Evolutionary conservation across 1,284 basidiomycete species (phyloP).

Genomic region (Cystobasidium sp.): DNA sequence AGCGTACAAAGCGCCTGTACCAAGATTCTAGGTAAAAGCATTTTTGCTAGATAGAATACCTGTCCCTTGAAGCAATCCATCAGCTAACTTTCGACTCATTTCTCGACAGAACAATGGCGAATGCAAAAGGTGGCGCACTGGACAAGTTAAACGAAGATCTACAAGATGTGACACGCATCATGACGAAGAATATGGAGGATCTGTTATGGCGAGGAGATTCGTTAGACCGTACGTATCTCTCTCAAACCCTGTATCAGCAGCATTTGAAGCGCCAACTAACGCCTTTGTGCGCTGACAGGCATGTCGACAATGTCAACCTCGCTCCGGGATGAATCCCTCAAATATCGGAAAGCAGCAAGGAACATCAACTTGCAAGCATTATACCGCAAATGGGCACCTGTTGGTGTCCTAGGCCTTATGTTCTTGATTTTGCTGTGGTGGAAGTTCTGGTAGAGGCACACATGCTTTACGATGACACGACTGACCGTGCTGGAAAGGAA

Average conservation of each 20-base stretch:
- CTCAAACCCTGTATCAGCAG: constrained; percentile 53
- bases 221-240: constrained; percentile 80
- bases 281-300: constrained; percentile 61
- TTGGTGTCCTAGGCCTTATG: constrained; percentile 78
- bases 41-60: neutral
- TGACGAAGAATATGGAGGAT: constrained; percentile 99
- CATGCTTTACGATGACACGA: neutral
- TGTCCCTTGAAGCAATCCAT: constrained; percentile 57
- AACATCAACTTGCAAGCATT: constrained; percentile 94
- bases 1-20: constrained; percentile 93
- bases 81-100: constrained; percentile 45
- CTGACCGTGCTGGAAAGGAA: neutral
- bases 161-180: constrained; percentile 96
- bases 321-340: constrained; percentile 94
- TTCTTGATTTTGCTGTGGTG: constrained; percentile 88
- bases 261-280: constrained; percentile 32
- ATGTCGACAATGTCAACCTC: constrained; percentile 99
- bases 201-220: constrained; percentile 96
- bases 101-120: constrained; percentile 35
- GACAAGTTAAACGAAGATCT: constrained; percentile 93
- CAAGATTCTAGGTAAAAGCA: constrained; percentile 68
- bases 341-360: constrained; percentile 92
- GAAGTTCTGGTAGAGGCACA: constrained; percentile 66
- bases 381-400: constrained; percentile 91
- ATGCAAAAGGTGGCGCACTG: constrained; percentile 59